phyloP scores from a whole-genome alignment of 2,329 filamentous ascomycete species.

The Aspergillus viridinutans region DNA sequence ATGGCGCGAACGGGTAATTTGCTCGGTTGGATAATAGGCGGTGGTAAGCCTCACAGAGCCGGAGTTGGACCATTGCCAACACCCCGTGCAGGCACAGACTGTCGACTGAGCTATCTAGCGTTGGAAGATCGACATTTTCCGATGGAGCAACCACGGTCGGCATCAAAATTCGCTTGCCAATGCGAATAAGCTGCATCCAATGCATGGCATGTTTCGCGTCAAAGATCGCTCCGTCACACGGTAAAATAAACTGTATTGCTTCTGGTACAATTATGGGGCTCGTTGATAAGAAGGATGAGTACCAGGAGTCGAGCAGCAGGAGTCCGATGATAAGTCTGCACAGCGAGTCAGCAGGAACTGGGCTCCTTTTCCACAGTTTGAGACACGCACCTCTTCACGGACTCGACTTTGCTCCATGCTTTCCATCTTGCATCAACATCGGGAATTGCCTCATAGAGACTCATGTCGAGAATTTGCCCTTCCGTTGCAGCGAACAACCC shows the following conservation, averaged over 20 bases:
- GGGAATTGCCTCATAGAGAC: constrained; percentile 40
- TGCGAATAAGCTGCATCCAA: constrained; percentile 36
- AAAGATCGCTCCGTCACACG: constrained; percentile 45
- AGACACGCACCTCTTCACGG: constrained; percentile 40
- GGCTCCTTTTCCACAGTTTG: background rate
- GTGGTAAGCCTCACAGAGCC: constrained; percentile 42
- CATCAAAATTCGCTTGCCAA: constrained; percentile 31
- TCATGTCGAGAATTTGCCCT: constrained; percentile 37
- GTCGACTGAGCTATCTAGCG: constrained; percentile 29
- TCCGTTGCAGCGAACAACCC: constrained; percentile 49
- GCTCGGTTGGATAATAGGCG: constrained; percentile 38
- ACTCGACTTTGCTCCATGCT: constrained; percentile 51
- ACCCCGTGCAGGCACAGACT: constrained; percentile 36
- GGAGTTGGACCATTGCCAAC: constrained; percentile 39
- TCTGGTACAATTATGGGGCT: constrained; percentile 46
- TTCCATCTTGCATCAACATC: constrained; percentile 49
- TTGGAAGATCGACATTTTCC: constrained; percentile 32
- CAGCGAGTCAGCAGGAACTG: constrained; percentile 4
- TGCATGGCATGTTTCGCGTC: constrained; percentile 35
- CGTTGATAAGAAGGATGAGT: constrained; percentile 45
- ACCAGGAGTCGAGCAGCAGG: constrained; percentile 47
- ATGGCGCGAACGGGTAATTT: constrained; percentile 40
- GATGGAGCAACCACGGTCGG: constrained; percentile 33
- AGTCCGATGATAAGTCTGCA: constrained; percentile 44
- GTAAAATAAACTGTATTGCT: constrained; percentile 44